Evolutionary conservation across 495 filamentous ascomycete species (phyloP), one percentile per base, ranked within the genome.

Genomic region (Cercophora sp.): DNA sequence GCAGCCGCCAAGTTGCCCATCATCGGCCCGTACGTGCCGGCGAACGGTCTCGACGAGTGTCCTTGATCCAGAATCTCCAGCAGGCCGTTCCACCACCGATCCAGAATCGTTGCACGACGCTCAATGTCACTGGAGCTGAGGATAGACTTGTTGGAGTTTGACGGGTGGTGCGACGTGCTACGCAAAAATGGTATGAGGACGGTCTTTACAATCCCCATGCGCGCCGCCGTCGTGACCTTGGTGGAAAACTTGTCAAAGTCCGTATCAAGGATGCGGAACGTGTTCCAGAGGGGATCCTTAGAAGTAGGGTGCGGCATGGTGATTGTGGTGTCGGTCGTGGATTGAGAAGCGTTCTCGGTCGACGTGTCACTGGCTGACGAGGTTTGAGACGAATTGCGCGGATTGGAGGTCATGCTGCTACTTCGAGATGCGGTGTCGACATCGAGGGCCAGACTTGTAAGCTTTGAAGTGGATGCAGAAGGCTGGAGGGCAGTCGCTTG

Each of bases 21-120:
- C 5, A 82, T 82, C 59, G 85, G 22, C 9, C 55, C 54, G 15
- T 45, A 53, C 79, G 54, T 85, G 83, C 57, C 87, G 74, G 34
- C 67, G 53, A 53, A 70, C 54, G 66, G 62, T 27, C 67, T 65
- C n/a, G 55, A 57, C 16, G 55, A 53, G 39, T 65, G 66, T 1
- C 57, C 85, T n/a, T 51, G 85, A 61, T 91, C 84, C 36, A 96
- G 78, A 75, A 96, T 84, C 51, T 91, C 89, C 36, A 97, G 69
- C 39, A 98, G 77, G 6, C 86, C 91, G 31, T 80, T 88, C 93
- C 93, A 98, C 93, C 93, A 98, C 63, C 89, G 93, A 61, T 96
- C 90, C 35, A 97, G 73, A 29, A 94, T 87, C 31, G 83, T 83
- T 4, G 87, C 80, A 50, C 93, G 78, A 29, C 88, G 81, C 53